phyloP scores from a whole-genome alignment of 768 basidiomycete genomes.

The Polyporus arcularius region DNA sequence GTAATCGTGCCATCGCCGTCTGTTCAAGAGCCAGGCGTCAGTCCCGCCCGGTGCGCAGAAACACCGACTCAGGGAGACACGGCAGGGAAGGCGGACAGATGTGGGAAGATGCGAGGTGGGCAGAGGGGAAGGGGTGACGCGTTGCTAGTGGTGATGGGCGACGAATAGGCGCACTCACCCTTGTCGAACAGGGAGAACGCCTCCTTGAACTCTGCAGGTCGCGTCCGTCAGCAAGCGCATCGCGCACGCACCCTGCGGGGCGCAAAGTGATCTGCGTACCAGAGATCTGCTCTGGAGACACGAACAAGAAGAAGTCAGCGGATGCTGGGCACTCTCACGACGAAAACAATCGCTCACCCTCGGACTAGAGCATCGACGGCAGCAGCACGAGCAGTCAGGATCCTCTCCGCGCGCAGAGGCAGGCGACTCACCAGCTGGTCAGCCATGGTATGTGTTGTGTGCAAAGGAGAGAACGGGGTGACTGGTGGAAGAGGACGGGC shows the following conservation, averaged over 20 bases:
- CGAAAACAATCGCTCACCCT: constrained; percentile 24
- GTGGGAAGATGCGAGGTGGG: not conserved
- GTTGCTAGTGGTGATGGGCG: constrained; percentile 7
- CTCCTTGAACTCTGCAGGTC: constrained; percentile 90
- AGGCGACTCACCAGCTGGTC: constrained; percentile 50
- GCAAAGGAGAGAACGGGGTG: constrained; percentile 9
- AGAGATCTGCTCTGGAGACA: constrained; percentile 78
- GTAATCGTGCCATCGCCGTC: constrained; percentile 95
- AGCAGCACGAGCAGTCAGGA: not conserved
- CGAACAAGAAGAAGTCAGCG: constrained; percentile 18
- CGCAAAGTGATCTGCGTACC: constrained; percentile 48
- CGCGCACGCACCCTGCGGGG: not conserved
- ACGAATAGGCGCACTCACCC: constrained; percentile 48
- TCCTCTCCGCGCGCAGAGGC: not conserved
- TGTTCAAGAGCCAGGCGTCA: constrained; percentile 31
- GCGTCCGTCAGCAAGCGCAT: constrained; percentile 3
- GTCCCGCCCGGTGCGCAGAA: not conserved
- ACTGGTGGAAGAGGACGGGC: constrained; percentile 10
- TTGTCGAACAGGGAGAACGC: constrained; percentile 98
- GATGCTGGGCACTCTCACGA: constrained; percentile 12
- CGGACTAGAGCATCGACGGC: constrained; percentile 19
- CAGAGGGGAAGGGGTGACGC: constrained; percentile 3
- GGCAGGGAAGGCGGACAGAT: constrained; percentile 2
- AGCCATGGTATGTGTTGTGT: constrained; percentile 40
- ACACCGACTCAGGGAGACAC: not conserved